phyloP scores from a whole-genome alignment of 116 monocot genomes.

The Papilionanthe hybrid region DNA sequence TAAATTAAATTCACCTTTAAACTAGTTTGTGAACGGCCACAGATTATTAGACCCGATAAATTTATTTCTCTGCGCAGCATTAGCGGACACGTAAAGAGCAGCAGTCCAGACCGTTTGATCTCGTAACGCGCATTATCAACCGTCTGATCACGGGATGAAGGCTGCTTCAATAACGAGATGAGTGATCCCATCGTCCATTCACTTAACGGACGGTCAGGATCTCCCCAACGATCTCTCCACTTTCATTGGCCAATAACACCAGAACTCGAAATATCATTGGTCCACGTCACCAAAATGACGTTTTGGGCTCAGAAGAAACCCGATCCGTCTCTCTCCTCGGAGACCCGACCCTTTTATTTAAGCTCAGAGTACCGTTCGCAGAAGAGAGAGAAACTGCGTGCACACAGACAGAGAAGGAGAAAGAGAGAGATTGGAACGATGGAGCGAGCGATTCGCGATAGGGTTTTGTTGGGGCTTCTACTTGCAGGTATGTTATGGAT shows the following conservation, averaged over 20 bases:
- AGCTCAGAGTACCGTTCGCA: neutral
- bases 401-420: neutral
- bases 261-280: neutral
- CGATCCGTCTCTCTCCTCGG: neutral
- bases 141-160: neutral
- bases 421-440: neutral
- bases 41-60: too few relatives aligned
- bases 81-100: neutral
- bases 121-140: neutral
- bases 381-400: neutral
- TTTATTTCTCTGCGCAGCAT: neutral
- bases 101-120: neutral
- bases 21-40: too few relatives aligned
- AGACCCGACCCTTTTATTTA: neutral
- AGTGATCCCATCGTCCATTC: neutral
- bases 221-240: neutral
- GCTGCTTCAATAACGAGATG: neutral
- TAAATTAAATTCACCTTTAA: too few relatives aligned
- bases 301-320: neutral
- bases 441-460: slow-evolving; percentile 2
- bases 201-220: neutral
- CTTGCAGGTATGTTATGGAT: neutral
- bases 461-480: slow-evolving; percentile 9
- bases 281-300: slow-evolving; percentile 7
- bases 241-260: neutral